Evolutionary conservation across 352 stramenopile genomes (phyloP), one percentile per base, ranked within the genome.

Genomic region (Peronosclerospora sorghi): DNA sequence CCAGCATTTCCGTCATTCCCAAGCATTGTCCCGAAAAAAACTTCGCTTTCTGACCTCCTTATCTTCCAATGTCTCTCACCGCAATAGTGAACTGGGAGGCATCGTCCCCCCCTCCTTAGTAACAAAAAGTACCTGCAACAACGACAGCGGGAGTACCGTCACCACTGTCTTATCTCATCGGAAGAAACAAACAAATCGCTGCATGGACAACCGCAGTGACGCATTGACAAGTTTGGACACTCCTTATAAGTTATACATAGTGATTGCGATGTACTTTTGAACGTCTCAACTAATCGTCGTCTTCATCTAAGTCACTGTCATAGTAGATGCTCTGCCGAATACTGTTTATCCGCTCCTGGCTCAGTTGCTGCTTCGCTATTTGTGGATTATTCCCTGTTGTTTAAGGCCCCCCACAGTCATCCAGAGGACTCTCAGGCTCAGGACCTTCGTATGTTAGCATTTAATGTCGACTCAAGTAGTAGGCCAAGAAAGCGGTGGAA

Each of bases 361-460:
- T 50, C 26, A 60, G 32, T 18, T 68, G 53, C 47, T 76, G 59
- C 44, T 69, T 61, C 10, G 36, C 46, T 0, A 41, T 32, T 21
- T 45, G 38, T 1, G 68, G 49, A 32, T 79, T 67, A 9, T 49
- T 78, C 9, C 48, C 59, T 26, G 47, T 48, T 32, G 49, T 52
- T 45, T 89, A 84, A 0, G 55, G 59, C 2, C 69, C 68, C 2
- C 74, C 68, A 35, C 82, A 90, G n/a, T 80, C 60, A 45, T 92
- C 80, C 23, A 54, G 27, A 1, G 74, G 42, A 9, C 38, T 61
- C 37, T 88, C 83, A 0, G 83, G 83, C 37, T 83, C 69, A 1
- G 62, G 48, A 32, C 97, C 97, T 56, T 97, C 97, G 40, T 90
- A 95, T 55, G 96, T 97, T 64, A 97, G 86, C 41, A 98, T 94